Base-by-base conservation (phyloP, 805 yeast genomes). In the Ogataea chonburiensis region DNA sequence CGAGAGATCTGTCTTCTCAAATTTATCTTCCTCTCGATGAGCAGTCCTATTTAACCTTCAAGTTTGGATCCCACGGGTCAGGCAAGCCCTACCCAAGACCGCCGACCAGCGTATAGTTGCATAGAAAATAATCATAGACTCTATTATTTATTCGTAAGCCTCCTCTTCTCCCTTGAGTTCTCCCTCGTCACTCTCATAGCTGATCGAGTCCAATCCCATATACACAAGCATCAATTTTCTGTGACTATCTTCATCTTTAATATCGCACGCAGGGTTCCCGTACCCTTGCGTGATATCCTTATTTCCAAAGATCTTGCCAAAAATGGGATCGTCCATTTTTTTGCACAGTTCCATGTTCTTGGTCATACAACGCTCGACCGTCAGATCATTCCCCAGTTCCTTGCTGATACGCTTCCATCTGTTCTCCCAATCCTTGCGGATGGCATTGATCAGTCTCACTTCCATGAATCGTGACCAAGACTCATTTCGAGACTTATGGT, bases 371-470 rank as follows among this genome's bases (percentile, higher is more conserved):
- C 65, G 42, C n/a, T 57, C 61, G 15, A 50, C 40, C 14, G 49
- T 52, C 30, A 60, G 52, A 14, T 54, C 50, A 24, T 47, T 52
- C 1, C 63, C 60, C 34, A 63, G 36, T 11, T 58, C 66, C n/a
- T 38, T 34, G 32, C 55, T 47, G 15, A 68, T 58, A 25, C 73
- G 49, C 31, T 56, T 61, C 68, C 68, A 65, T 38, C 73, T 54
- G 16, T 44, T 53, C 13, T 63, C 63, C 69, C 71, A 68, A 47
- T 68, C 73, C 17, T 56, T 52, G 15, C 57, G 45, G 21, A 68
- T 47, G 1, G 56, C 56, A 26, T 49, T 48, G 13, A 59, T 42
- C 23, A 68, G 45, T 31, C 52, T 54, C 3, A 51, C 34, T 24
- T 55, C 64, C 55, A 68, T 67, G 19, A 49, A 53, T 21, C 57